These are phyloP conservation scores for Aspergillus steynii DNA, from an alignment of 495 filamentous ascomycete genomes.

Conservation along the genomic window DNA sequence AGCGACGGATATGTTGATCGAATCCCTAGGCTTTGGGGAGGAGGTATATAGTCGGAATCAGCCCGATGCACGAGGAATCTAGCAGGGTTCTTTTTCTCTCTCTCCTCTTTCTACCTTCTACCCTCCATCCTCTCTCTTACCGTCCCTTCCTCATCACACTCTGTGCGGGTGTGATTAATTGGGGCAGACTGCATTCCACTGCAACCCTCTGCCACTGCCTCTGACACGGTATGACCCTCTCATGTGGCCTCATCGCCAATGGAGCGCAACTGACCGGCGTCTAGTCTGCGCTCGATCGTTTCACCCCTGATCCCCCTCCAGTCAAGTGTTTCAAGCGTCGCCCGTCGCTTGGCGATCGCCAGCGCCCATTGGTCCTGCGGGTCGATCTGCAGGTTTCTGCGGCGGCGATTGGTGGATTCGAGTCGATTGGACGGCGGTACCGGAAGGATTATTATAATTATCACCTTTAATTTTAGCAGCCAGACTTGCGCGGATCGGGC, in stretches of 20 bases:
- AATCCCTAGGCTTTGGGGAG: not conserved
- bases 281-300: conserved; percentile 28
- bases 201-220: not conserved
- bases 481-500: too few species aligned
- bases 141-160: not conserved
- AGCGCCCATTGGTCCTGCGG: conserved; percentile 28
- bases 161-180: not conserved
- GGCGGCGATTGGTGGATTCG: not conserved
- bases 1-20: not conserved
- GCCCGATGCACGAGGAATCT: not conserved
- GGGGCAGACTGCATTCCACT: not conserved
- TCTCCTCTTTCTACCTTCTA: conserved; percentile 11
- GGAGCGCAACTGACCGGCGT: conserved; percentile 6
- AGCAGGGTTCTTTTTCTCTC: not conserved
- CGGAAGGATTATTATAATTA: not conserved
- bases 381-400: not conserved
- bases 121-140: not conserved
- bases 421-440: not conserved
- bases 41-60: not conserved
- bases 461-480: not conserved
- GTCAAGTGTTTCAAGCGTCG: conserved; percentile 31
- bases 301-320: conserved; percentile 21
- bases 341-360: conserved; percentile 8
- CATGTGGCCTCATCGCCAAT: not conserved
- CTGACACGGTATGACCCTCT: conserved; percentile 1